A percentile compares a stretch with the other conserved stretches of the same genome.
These are phyloP conservation scores for Fusarium sulawesiense DNA, from an alignment of 2,329 filamentous ascomycete species.

Conservation along the genomic window DNA sequence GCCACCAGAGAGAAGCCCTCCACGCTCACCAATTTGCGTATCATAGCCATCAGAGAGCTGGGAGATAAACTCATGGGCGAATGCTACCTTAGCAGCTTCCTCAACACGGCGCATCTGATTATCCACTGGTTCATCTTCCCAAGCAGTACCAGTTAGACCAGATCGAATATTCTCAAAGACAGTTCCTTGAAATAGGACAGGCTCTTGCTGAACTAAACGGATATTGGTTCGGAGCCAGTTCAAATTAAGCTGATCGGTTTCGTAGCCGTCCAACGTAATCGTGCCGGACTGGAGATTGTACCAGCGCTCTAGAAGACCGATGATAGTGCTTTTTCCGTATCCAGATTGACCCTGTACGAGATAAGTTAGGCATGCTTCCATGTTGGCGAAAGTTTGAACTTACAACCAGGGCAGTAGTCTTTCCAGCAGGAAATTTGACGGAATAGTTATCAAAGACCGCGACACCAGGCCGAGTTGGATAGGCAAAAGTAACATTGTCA, in stretches of 20 bases:
- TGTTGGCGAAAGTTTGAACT: too few relatives aligned
- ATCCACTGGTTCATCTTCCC: background rate
- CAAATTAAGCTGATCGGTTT: background rate
- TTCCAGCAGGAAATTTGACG: constrained; percentile 65
- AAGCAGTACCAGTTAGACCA: background rate
- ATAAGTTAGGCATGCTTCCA: too few relatives aligned
- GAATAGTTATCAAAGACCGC: constrained; percentile 49
- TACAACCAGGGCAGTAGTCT: constrained; percentile 72
- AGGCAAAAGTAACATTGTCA: background rate
- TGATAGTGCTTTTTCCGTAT: background rate
- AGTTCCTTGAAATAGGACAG: background rate
- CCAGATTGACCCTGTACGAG: background rate
- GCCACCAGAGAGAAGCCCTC: background rate
- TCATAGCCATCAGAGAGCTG: background rate
- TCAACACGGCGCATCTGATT: background rate
- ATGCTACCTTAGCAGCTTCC: background rate
- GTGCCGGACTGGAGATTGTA: background rate
- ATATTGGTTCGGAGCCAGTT: background rate
- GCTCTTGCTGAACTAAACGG: background rate
- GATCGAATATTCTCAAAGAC: background rate
- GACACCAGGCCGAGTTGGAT: background rate
- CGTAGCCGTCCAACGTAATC: background rate
- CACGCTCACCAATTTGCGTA: background rate
- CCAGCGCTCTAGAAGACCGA: background rate
- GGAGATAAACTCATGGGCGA: background rate